A percentile compares a stretch with the other conserved stretches of the same genome.
Evolutionary conservation across 495 filamentous ascomycete genomes (phyloP).

Genomic region (Talaromyces thailandensis): DNA sequence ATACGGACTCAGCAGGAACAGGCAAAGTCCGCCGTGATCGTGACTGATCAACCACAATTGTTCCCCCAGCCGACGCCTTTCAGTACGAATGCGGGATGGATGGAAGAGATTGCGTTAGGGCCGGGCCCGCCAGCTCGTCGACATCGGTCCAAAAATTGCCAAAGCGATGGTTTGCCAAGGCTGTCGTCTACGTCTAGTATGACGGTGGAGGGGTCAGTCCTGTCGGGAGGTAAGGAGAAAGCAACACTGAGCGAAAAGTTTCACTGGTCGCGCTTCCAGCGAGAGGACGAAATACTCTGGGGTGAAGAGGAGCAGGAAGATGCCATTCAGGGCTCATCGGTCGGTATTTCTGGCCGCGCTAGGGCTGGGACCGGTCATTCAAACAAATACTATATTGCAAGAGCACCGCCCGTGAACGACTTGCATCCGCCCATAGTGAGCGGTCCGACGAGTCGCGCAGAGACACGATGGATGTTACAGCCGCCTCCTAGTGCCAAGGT

Average conservation of each 20-base stretch:
- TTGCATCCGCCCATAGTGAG: slow-evolving; percentile 80
- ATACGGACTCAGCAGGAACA: slow-evolving; percentile 51
- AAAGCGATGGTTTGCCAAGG: slow-evolving; percentile 21
- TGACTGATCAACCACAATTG: slow-evolving; percentile 58
- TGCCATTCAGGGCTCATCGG: slow-evolving; percentile 34
- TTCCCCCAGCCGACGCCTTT: slow-evolving; percentile 77
- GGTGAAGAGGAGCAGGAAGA: slow-evolving; percentile 31
- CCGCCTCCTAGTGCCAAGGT: slow-evolving; percentile 75
- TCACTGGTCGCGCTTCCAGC: slow-evolving; percentile 68
- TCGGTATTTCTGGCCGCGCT: slow-evolving; percentile 43
- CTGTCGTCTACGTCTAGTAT: slow-evolving; percentile 16
- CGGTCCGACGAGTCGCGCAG: slow-evolving; percentile 55
- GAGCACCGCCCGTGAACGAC: slow-evolving; percentile 75
- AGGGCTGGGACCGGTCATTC: slow-evolving; percentile 29
- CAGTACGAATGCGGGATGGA: slow-evolving; percentile 79
- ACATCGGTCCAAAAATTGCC: slow-evolving; percentile 39
- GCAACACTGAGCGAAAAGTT: slow-evolving; percentile 47
- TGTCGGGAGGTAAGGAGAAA: slow-evolving; percentile 23
- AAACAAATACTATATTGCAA: slow-evolving; percentile 54
- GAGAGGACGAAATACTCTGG: slow-evolving; percentile 81
- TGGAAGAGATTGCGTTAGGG: slow-evolving; percentile 71
- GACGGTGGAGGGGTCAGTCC: slow-evolving; percentile 19
- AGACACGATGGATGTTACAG: slow-evolving; percentile 83
- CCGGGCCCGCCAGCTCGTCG: slow-evolving; percentile 59
- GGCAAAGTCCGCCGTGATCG: slow-evolving; percentile 31